Percentiles rank a stretch among this genome's conserved stretches.
These are phyloP conservation scores for Verticillium nonalfalfae DNA, from an alignment of 2,329 filamentous ascomycete genomes.

Conservation along the genomic window DNA sequence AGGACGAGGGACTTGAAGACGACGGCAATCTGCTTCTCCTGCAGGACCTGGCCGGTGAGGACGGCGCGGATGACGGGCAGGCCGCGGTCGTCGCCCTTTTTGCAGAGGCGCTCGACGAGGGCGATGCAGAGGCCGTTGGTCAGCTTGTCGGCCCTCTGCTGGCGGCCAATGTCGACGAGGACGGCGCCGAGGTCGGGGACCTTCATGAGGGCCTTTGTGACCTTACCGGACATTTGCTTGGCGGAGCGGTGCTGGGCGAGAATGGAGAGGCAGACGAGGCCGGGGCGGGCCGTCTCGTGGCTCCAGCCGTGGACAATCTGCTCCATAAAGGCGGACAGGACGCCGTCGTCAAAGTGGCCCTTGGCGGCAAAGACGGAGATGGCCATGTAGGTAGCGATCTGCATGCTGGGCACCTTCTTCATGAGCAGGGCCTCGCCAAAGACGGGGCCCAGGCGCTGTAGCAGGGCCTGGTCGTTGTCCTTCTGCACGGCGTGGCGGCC, in stretches of 20 bases:
- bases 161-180: conserved; percentile 54
- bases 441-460: conserved; percentile 59
- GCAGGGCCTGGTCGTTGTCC: conserved; percentile 74
- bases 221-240: conserved; percentile 60
- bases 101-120: conserved; percentile 54
- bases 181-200: conserved; percentile 53
- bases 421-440: conserved; percentile 73
- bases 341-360: conserved; percentile 67
- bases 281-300: conserved; percentile 63
- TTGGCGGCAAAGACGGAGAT: conserved; percentile 81
- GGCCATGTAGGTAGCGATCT: conserved; percentile 88
- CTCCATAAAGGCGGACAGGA: conserved; percentile 85
- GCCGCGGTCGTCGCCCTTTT: conserved; percentile 50
- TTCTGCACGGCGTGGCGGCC: conserved; percentile 70
- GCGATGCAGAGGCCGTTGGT: conserved; percentile 66
- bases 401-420: conserved; percentile 69
- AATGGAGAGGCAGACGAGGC: conserved; percentile 73
- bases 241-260: conserved; percentile 73
- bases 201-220: conserved; percentile 63
- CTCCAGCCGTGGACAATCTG: conserved; percentile 76
- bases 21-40: conserved; percentile 56
- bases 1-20: conserved; percentile 60
- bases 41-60: conserved; percentile 53
- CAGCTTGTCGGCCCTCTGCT: conserved; percentile 64
- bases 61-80: conserved; percentile 56